These are phyloP conservation scores for Angomonas ambiguus DNA, from an alignment of 208 protist genomes.

Conservation along the genomic window DNA sequence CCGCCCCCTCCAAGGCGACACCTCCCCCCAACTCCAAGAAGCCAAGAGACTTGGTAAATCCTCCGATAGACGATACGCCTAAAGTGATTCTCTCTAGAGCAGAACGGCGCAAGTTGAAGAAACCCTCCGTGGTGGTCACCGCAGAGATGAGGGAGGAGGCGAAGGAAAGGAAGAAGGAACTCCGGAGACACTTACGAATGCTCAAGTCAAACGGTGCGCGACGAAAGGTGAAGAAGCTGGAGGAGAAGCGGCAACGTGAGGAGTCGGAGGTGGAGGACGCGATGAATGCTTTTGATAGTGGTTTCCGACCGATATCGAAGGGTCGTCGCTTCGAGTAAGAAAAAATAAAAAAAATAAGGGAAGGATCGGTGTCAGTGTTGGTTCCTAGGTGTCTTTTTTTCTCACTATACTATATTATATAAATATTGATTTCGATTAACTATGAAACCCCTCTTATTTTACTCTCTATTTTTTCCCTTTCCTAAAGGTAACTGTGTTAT, in stretches of 20 bases:
- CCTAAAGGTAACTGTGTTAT: neutral
- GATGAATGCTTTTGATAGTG: constrained; percentile 46
- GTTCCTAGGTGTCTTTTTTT: too few relatives aligned
- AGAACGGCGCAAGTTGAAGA: constrained; percentile 72
- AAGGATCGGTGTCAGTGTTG: too few relatives aligned
- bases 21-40: neutral
- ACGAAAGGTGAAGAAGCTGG: constrained; percentile 71
- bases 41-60: constrained; percentile 3
- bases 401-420: too few relatives aligned
- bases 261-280: constrained; percentile 56
- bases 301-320: constrained; percentile 64
- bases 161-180: constrained; percentile 66
- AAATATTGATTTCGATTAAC: constrained; percentile 1
- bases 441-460: neutral
- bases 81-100: constrained; percentile 77
- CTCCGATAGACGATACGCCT: constrained; percentile 17
- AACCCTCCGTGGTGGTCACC: constrained; percentile 65
- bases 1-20: neutral
- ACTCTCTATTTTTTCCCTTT: constrained; percentile 1
- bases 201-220: constrained; percentile 86
- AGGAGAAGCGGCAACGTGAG: constrained; percentile 68
- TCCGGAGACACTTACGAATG: constrained; percentile 81
- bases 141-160: constrained; percentile 75
- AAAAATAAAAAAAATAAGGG: too few relatives aligned
- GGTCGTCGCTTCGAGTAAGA: constrained; percentile 57